Evolutionary conservation across 257 asterid species (phyloP).

Genomic region (Verbena officinalis): DNA sequence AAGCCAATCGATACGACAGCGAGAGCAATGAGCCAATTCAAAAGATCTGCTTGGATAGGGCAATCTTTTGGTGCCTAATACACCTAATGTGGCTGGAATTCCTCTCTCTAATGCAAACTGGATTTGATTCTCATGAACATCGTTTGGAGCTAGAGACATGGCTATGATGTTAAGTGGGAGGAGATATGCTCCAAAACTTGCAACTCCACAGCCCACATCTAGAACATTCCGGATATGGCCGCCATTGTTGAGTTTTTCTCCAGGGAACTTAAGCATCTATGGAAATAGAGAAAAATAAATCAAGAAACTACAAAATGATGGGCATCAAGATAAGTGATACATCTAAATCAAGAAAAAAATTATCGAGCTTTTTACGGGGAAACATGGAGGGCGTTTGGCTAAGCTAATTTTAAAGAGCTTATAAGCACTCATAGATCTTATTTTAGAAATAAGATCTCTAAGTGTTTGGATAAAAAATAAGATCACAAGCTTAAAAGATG

Average conservation of each 20-base stretch:
- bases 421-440: too few species aligned
- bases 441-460: too few species aligned
- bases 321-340: too few species aligned
- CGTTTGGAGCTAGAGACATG: constrained; percentile 95
- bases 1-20: constrained; percentile 97
- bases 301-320: too few species aligned
- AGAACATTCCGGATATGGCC: constrained; percentile 85
- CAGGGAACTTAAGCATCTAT: constrained; percentile 92
- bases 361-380: too few species aligned
- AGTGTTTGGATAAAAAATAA: too few species aligned
- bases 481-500: too few species aligned
- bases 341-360: too few species aligned
- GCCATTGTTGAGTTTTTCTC: constrained; percentile 64
- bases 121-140: constrained; percentile 95
- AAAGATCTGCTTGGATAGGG: constrained; percentile 96
- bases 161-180: constrained; percentile 77
- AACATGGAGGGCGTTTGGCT: too few species aligned
- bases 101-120: constrained; percentile 98
- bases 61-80: constrained; percentile 83
- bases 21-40: constrained; percentile 92
- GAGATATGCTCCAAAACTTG: constrained; percentile 95
- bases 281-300: background rate
- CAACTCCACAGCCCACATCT: constrained; percentile 98
- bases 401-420: too few species aligned
- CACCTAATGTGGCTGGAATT: constrained; percentile 83